Evolutionary conservation across 2,329 filamentous ascomycete species (phyloP).

Genomic region (Neofusicoccum sp.): DNA sequence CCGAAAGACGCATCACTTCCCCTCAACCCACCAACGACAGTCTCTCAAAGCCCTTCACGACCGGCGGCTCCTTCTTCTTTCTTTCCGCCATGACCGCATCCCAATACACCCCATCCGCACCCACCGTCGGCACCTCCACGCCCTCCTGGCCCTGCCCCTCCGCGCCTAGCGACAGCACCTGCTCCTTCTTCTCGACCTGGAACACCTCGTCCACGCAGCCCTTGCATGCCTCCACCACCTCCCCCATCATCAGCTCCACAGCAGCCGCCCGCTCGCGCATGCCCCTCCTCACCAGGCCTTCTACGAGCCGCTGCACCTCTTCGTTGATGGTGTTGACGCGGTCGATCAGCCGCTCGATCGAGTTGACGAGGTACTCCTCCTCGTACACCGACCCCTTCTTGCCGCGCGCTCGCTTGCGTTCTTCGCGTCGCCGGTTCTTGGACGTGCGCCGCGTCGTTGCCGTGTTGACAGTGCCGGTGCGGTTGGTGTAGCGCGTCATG

Average conservation of each 20-base stretch:
- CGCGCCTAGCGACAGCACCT: background rate
- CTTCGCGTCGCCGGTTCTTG: constrained; percentile 86
- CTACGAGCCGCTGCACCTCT: constrained; percentile 75
- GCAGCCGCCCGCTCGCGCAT: constrained; percentile 88
- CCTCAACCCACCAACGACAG: constrained; percentile 40
- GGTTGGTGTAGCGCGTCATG: constrained; percentile 89
- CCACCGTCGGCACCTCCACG: constrained; percentile 23
- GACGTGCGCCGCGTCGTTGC: constrained; percentile 76
- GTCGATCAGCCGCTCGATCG: constrained; percentile 79
- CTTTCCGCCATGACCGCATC: constrained; percentile 35
- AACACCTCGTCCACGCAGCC: constrained; percentile 74
- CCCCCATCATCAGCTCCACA: constrained; percentile 71
- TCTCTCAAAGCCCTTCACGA: constrained; percentile 55
- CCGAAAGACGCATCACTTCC: background rate
- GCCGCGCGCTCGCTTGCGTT: constrained; percentile 90
- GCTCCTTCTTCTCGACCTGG: constrained; percentile 34
- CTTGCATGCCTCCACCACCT: constrained; percentile 72
- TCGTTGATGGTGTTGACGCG: constrained; percentile 71
- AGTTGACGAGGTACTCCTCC: constrained; percentile 94
- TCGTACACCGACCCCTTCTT: constrained; percentile 98
- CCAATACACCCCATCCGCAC: constrained; percentile 43
- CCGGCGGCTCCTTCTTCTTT: constrained; percentile 47
- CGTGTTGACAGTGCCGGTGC: constrained; percentile 70
- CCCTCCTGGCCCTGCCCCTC: constrained; percentile 25
- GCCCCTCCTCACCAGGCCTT: constrained; percentile 73